Base-by-base conservation (phyloP, 129 eudicot species). In the Rutidosis leptorrhynchoides region DNA sequence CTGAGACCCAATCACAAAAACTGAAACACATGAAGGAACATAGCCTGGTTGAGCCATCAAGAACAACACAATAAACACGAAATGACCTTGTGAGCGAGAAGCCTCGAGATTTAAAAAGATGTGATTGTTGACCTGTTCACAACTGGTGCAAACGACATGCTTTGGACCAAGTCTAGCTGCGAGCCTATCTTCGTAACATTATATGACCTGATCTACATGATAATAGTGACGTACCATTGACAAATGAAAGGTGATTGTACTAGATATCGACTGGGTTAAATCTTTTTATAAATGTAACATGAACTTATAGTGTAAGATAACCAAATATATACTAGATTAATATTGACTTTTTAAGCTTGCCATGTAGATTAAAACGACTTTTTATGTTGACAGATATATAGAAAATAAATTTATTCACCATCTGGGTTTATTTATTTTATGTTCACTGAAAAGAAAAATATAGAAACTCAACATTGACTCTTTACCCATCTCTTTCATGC, bases 1-100 rank as follows among this genome's bases (percentile, higher is more conserved):
- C 55, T 43, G 56, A 40, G 56, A 43, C 69, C 69, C 69, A 42
- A 43, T 64, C 52, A 43, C 69, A 64, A 16, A 24, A 43, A 64
- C 40, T 5, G 57, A 56, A 64, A 40, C 4, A 9, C 14, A 29
- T 64, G 69, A 40, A 64, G 56, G 33, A 24, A 29, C 55, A 7
- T 64, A 43, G 28, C 35, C 25, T 3, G 69, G 24, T 45, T 64
- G 69, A 23, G 69, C 69, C 69, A 43, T 64, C 54, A 25, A 20
- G 45, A 37, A 37, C 45, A 37, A 37, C 16, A 11, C 16, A 10
- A 11, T 0, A n/a, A 37, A 37, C 4, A 37, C 16, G 5, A 37
- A 10, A 9, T 11, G 16, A 5, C 12, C 4, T 11, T 37, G 16
- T 2, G 3, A 37, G 16, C 16, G 5, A 37, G 45, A 2, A 37